Evolutionary conservation across 2,329 filamentous ascomycete genomes (phyloP).

Genomic region (Truncatella angustata): DNA sequence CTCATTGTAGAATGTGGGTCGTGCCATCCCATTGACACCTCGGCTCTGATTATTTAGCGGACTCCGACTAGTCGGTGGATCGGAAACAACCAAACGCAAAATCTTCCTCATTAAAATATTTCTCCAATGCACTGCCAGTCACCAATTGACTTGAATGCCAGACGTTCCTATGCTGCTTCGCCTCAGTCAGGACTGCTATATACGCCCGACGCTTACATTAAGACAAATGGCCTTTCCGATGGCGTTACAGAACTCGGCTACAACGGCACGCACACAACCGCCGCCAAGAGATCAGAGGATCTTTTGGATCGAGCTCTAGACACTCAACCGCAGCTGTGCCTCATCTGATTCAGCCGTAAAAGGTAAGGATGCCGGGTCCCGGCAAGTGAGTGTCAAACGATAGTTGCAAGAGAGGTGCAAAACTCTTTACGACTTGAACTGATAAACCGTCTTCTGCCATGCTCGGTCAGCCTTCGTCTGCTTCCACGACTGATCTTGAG

Average conservation of each 20-base stretch:
- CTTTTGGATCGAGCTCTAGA: neutral
- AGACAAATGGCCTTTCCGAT: too few relatives aligned
- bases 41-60: too few relatives aligned
- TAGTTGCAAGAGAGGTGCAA: neutral
- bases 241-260: neutral
- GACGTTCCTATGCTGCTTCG: too few relatives aligned
- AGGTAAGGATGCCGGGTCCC: neutral
- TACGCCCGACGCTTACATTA: too few relatives aligned
- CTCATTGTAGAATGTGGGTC: too few relatives aligned
- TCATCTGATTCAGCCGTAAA: neutral
- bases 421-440: neutral
- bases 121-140: too few relatives aligned
- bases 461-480: constrained; percentile 31
- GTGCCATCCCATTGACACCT: too few relatives aligned
- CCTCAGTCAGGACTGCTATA: too few relatives aligned
- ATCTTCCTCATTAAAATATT: too few relatives aligned
- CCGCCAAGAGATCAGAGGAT: constrained; percentile 3
- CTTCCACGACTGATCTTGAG: constrained; percentile 36
- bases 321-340: constrained; percentile 1
- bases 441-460: constrained; percentile 33
- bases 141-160: too few relatives aligned
- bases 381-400: neutral
- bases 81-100: too few relatives aligned
- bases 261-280: neutral
- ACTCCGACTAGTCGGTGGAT: too few relatives aligned